Percentiles rank a stretch among this genome's conserved stretches.
phyloP scores from a whole-genome alignment of 139 green algal species.

The Chlorella sp. region DNA sequence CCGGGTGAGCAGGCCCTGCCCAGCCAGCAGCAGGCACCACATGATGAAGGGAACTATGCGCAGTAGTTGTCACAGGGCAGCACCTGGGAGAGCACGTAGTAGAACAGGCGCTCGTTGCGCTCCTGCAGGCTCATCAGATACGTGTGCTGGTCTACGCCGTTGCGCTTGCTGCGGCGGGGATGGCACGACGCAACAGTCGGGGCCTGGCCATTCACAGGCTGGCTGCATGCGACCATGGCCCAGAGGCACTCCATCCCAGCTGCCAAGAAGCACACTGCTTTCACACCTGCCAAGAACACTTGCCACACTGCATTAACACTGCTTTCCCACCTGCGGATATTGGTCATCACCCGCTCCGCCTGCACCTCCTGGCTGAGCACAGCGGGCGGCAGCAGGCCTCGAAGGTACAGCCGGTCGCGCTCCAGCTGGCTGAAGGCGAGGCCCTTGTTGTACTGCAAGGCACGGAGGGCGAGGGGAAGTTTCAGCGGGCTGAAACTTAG shows the following conservation, averaged over 20 bases:
- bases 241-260: neutral
- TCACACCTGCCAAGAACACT: no score
- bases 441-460: slow-evolving; percentile 86
- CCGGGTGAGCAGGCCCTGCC: neutral
- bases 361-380: slow-evolving; percentile 83
- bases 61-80: neutral
- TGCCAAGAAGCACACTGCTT: neutral
- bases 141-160: slow-evolving; percentile 74
- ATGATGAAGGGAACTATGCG: neutral
- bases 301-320: neutral
- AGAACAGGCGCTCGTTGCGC: slow-evolving; percentile 91
- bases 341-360: slow-evolving; percentile 35
- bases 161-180: slow-evolving; percentile 54
- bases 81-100: slow-evolving; percentile 73
- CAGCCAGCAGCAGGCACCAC: neutral
- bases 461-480: neutral
- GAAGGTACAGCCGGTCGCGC: slow-evolving; percentile 84
- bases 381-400: slow-evolving; percentile 86
- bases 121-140: slow-evolving; percentile 80
- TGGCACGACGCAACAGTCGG: neutral
- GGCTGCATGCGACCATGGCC: neutral
- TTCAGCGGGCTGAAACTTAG: neutral
- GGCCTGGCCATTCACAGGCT: neutral
- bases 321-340: neutral
- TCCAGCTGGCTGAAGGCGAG: slow-evolving; percentile 85